Evolutionary conservation across 2,329 filamentous ascomycete species (phyloP).

Genomic region (Cercospora sp.): DNA sequence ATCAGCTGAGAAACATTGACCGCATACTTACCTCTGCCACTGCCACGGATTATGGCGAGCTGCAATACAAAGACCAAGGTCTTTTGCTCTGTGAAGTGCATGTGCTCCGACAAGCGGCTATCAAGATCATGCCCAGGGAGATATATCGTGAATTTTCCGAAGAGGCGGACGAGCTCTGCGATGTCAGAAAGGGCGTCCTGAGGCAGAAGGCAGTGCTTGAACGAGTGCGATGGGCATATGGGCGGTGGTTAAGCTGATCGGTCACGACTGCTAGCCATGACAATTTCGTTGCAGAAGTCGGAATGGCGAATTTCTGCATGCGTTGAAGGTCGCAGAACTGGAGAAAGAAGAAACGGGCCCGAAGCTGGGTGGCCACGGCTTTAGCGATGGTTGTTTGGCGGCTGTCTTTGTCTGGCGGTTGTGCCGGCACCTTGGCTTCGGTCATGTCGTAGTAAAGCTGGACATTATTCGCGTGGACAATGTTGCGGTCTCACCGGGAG

Average conservation of each 20-base stretch:
- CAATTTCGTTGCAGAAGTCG: neutral
- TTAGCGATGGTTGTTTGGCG: neutral
- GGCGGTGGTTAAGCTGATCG: constrained; percentile 59
- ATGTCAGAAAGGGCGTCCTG: constrained; percentile 73
- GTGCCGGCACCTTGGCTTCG: neutral
- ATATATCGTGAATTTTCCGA: constrained; percentile 83
- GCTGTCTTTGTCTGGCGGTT: neutral
- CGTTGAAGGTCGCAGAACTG: neutral
- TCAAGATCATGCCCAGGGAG: constrained; percentile 67
- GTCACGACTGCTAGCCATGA: neutral
- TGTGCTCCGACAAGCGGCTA: constrained; percentile 69
- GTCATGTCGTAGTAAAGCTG: neutral
- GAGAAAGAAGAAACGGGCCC: neutral
- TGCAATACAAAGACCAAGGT: constrained; percentile 91
- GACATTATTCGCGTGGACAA: neutral
- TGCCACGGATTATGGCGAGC: constrained; percentile 69
- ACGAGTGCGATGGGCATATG: constrained; percentile 87
- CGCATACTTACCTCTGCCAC: constrained; percentile 55
- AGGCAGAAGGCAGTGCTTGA: constrained; percentile 77
- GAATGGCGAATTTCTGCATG: neutral
- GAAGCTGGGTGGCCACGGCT: neutral
- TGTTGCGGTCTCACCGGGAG: neutral
- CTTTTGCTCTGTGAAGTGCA: constrained; percentile 88
- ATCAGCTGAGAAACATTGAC: constrained; percentile 84
- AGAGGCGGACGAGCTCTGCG: constrained; percentile 81